Conservation (phyloP, 176 grass and related monocot species). For the Puccinellia tenuiflora region DNA sequence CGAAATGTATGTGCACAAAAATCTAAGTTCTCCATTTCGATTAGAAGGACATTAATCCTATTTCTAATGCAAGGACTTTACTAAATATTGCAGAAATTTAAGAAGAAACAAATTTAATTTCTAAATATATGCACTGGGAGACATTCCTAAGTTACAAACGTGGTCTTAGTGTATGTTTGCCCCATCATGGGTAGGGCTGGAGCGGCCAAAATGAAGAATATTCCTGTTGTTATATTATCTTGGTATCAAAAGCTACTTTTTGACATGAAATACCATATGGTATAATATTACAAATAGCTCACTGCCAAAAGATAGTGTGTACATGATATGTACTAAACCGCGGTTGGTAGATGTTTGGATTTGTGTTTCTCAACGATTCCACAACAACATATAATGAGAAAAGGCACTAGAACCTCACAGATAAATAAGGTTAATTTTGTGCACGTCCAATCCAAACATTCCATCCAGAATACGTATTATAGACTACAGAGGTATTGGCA, state of each 20-base stretch:
- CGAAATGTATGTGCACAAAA: not conserved
- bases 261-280: not conserved
- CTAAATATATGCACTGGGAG: not conserved
- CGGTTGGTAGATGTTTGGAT: not conserved
- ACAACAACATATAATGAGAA: not conserved
- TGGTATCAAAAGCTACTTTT: not conserved
- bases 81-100: not conserved
- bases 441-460: not conserved
- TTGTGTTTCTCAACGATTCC: not conserved
- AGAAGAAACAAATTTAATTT: not conserved
- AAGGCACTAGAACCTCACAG: not conserved
- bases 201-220: not conserved
- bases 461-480: too few species aligned
- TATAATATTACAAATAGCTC: not conserved
- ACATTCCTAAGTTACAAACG: not conserved
- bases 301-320: not conserved
- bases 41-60: not conserved
- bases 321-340: not conserved
- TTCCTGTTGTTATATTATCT: not conserved
- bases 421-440: not conserved
- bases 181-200: not conserved
- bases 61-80: not conserved
- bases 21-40: not conserved
- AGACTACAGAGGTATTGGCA: not conserved
- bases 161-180: not conserved